These are phyloP conservation scores for Powellomyces hirtus DNA, from an alignment of 192 early-diverging fungal species.

Conservation along the genomic window DNA sequence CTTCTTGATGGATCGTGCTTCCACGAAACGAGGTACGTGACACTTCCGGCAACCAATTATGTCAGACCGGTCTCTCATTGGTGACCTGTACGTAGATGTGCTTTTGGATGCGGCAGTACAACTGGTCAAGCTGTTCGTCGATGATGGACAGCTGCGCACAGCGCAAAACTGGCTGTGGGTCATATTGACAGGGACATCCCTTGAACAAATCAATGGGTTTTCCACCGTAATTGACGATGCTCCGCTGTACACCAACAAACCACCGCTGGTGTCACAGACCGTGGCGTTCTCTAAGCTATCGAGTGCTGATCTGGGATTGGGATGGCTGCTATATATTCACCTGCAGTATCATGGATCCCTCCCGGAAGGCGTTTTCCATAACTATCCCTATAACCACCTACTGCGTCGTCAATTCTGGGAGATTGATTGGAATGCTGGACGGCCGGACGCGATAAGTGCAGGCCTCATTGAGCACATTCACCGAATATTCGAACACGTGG, in stretches of 20 bases:
- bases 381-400: constrained; percentile 15
- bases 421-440: constrained; percentile 5
- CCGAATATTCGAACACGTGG: neutral
- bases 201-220: neutral
- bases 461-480: neutral
- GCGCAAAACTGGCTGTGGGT: neutral
- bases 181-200: constrained; percentile 6
- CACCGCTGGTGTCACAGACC: neutral
- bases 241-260: neutral
- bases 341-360: neutral
- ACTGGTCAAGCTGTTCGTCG: neutral
- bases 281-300: constrained; percentile 4
- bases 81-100: neutral
- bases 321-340: constrained; percentile 21
- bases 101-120: constrained; percentile 14
- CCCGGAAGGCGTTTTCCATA: constrained; percentile 1
- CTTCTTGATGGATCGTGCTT: neutral
- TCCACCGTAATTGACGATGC: neutral
- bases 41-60: neutral
- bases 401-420: constrained; percentile 3
- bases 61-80: neutral
- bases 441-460: neutral
- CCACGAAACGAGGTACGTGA: neutral
- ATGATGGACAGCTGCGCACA: neutral
- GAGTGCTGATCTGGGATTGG: neutral